Percentiles rank a stretch among this genome's conserved stretches.
Evolutionary conservation across 2,329 filamentous ascomycete species (phyloP).

Genomic region (Arthrobotrys musiformis): DNA sequence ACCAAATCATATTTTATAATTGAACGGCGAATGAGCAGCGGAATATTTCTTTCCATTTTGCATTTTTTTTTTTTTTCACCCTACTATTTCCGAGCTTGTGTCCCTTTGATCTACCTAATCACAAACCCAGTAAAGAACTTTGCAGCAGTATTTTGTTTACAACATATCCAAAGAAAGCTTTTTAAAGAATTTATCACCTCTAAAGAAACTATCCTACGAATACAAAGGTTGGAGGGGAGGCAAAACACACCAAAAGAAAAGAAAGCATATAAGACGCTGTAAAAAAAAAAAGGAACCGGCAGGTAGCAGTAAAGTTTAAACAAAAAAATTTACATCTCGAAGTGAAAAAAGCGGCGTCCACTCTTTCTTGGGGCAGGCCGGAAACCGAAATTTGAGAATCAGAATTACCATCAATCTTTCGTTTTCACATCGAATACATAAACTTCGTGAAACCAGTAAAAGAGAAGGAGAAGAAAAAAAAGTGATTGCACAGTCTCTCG

Average conservation of each 20-base stretch:
- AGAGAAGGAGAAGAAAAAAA: slow-evolving; percentile 3
- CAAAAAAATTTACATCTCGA: slow-evolving; percentile 53
- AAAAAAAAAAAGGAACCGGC: slow-evolving; percentile 3
- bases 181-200: slow-evolving; percentile 5
- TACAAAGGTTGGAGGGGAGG: neutral
- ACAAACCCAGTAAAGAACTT: too few species aligned
- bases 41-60: neutral
- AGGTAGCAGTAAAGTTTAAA: neutral
- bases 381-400: slow-evolving; percentile 6
- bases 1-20: too few species aligned
- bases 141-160: too few species aligned
- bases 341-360: slow-evolving; percentile 28
- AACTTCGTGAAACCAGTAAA: slow-evolving; percentile 14
- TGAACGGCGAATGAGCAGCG: neutral
- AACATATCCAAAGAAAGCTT: neutral
- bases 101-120: neutral
- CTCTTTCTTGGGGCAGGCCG: slow-evolving; percentile 1
- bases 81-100: neutral
- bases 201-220: slow-evolving; percentile 1
- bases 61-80: neutral
- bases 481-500: too few species aligned
- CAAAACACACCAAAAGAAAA: neutral
- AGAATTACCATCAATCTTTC: slow-evolving; percentile 31
- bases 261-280: slow-evolving; percentile 15
- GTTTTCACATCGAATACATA: slow-evolving; percentile 50